phyloP scores from a whole-genome alignment of 2,329 filamentous ascomycete species.

The Geosmithia morbida region DNA sequence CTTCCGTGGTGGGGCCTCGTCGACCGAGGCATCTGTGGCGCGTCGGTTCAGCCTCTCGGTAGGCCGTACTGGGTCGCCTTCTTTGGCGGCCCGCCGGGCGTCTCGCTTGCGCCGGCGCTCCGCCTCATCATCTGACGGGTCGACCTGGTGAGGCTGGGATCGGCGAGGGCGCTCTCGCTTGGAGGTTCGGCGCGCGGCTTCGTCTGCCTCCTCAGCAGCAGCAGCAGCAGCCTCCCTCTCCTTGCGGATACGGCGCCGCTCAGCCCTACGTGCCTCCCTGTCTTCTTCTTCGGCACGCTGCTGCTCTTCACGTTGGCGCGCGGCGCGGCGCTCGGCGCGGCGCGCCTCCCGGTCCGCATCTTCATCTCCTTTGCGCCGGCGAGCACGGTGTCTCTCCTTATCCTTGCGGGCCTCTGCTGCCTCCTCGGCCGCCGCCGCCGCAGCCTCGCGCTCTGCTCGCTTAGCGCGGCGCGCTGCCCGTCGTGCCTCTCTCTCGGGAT shows the following conservation, averaged over 20 bases:
- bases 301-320: slow-evolving; percentile 32
- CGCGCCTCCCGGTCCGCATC: slow-evolving; percentile 45
- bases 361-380: slow-evolving; percentile 39
- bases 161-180: slow-evolving; percentile 32
- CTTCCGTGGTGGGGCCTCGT: slow-evolving; percentile 29
- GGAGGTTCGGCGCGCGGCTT: slow-evolving; percentile 27
- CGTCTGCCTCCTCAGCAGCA: slow-evolving; percentile 25
- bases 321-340: slow-evolving; percentile 36
- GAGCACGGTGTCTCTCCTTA: slow-evolving; percentile 43
- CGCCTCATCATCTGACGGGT: slow-evolving; percentile 31
- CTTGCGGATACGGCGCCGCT: slow-evolving; percentile 33
- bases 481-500: slow-evolving; percentile 46
- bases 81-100: slow-evolving; percentile 29
- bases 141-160: slow-evolving; percentile 21
- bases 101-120: slow-evolving; percentile 40
- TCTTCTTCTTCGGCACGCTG: slow-evolving; percentile 13
- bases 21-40: slow-evolving; percentile 22
- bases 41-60: slow-evolving; percentile 9
- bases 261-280: slow-evolving; percentile 30
- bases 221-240: slow-evolving; percentile 28
- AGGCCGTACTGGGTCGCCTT: slow-evolving; percentile 17
- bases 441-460: slow-evolving; percentile 32
- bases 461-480: slow-evolving; percentile 47
- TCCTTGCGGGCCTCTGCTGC: slow-evolving; percentile 34
- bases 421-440: slow-evolving; percentile 21